Percentiles rank a stretch among this genome's conserved stretches.
Evolutionary conservation across 441 rosid species (phyloP).

Genomic region (Omphalea diandra): DNA sequence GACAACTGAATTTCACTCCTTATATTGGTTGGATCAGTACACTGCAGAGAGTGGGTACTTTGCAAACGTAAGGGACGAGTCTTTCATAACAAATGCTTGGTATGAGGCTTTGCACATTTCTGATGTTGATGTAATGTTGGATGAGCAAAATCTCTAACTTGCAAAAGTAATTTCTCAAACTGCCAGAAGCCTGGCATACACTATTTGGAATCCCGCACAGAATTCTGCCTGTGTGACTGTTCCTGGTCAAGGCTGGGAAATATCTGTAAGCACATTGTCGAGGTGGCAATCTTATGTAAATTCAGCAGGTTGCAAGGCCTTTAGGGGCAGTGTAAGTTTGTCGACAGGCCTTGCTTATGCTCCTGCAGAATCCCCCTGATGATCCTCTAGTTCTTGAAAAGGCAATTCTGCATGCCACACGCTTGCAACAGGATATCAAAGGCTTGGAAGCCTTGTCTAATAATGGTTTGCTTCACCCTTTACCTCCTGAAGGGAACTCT

Average conservation of each 20-base stretch:
- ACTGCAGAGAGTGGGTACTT: constrained; percentile 42
- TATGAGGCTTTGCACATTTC: constrained; percentile 42
- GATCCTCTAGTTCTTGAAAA: constrained; percentile 52
- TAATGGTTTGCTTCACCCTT: constrained; percentile 46
- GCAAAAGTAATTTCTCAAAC: constrained; percentile 50
- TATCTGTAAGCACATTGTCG: constrained; percentile 53
- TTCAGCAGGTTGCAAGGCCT: constrained; percentile 46
- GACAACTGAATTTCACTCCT: constrained; percentile 52
- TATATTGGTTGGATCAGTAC: constrained; percentile 48
- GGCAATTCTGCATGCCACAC: constrained; percentile 39
- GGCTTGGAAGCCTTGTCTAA: constrained; percentile 54
- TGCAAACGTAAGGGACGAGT: constrained; percentile 34
- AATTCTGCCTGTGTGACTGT: constrained; percentile 54
- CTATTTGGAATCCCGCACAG: constrained; percentile 58
- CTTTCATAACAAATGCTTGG: constrained; percentile 50
- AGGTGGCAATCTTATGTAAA: constrained; percentile 50
- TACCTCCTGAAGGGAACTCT: constrained; percentile 35
- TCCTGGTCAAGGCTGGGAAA: constrained; percentile 46
- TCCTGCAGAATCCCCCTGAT: constrained; percentile 47
- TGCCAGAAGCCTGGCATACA: constrained; percentile 36
- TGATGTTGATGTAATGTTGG: constrained; percentile 41
- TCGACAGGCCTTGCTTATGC: constrained; percentile 41
- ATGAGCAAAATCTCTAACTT: constrained; percentile 44
- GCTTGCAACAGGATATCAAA: constrained; percentile 50
- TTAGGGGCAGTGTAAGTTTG: constrained; percentile 41